Base-by-base conservation (phyloP, 495 filamentous ascomycete genomes). In the Neurospora sp. region DNA sequence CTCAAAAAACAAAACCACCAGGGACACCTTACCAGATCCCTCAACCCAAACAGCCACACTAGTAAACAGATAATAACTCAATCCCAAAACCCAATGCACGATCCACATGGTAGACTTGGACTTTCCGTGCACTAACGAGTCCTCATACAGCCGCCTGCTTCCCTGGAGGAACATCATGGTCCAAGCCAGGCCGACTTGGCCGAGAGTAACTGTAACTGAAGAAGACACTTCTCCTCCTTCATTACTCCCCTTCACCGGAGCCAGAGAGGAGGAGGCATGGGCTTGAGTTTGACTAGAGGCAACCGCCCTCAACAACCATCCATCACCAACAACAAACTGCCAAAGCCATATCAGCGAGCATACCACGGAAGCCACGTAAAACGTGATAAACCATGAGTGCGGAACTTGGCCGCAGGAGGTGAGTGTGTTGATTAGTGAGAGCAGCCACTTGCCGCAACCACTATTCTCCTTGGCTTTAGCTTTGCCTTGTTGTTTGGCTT, bases 41-140 rank as follows among this genome's bases (percentile, higher is more conserved):
- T 97, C 94, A 71, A 97, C 87, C 96, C 94, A 98, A 41, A 97
- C 82, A 3, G 92, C 86, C 71, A 97, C 81, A 35, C 89, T 87
- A 71, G 91, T 89, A 40, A 82, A 83, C 18, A 91, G 75, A 80
- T 99, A 99, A 81, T 93, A 98, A 18, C 80, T 81, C 22, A 96
- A 79, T 2, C 96, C 96, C 3, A 95, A 80, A 27, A 92, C 68
- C 89, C 92, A 98, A 81, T 94, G 93, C 5, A 86, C 87, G 74
- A 94, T 83, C 89, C 90, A 93, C 94, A 99, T 98, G 74, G 83
- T 87, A 12, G 87, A 87, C 41, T 81, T 75, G 0, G 90, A 92
- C 6, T 88, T 84, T 76, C 90, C 91, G n/a, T 86, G 81, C 41
- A 94, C 82, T 10, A 76, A 71, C 46, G 88, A 73, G 69, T 88